Conservation (phyloP, 1,284 basidiomycete genomes). For the Rhizoctonia solani region DNA sequence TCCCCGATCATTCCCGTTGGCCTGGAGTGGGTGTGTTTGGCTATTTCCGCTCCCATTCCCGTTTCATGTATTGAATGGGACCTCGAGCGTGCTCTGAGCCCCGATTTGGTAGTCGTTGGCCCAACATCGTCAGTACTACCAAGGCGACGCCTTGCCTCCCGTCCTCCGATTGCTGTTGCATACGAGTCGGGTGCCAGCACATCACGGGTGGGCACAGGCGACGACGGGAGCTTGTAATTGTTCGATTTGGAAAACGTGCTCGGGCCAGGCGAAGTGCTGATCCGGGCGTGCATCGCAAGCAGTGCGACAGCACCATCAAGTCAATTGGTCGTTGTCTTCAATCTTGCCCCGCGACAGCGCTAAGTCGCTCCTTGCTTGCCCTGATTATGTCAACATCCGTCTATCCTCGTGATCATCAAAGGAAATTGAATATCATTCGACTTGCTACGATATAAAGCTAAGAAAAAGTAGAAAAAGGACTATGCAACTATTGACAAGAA, state of each 20-base stretch:
- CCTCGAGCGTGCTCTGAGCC: not conserved
- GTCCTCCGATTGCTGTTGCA: constrained; percentile 2
- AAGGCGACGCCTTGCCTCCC: not conserved
- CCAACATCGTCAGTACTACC: too few relatives aligned
- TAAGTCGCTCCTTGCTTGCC: not conserved
- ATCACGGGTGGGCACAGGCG: constrained; percentile 19
- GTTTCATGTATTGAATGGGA: constrained; percentile 16
- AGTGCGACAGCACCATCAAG: not conserved
- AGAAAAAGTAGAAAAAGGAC: too few relatives aligned
- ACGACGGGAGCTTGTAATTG: constrained; percentile 19
- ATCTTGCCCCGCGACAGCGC: not conserved
- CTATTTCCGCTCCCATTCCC: too few relatives aligned
- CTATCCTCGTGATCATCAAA: too few relatives aligned
- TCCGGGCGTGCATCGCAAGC: constrained; percentile 7
- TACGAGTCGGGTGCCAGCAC: constrained; percentile 31
- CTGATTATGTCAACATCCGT: constrained; percentile 6
- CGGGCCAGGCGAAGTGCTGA: constrained; percentile 1
- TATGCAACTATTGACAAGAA: not conserved
- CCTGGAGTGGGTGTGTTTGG: constrained; percentile 12
- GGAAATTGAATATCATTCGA: too few relatives aligned
- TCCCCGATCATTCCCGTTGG: not conserved
- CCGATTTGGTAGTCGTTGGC: too few relatives aligned
- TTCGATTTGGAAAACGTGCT: constrained; percentile 2
- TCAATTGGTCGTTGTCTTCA: not conserved
- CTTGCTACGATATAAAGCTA: too few relatives aligned